These are phyloP conservation scores for Fagopyrum esculentum DNA, from an alignment of 148 eudicot genomes.

Conservation along the genomic window DNA sequence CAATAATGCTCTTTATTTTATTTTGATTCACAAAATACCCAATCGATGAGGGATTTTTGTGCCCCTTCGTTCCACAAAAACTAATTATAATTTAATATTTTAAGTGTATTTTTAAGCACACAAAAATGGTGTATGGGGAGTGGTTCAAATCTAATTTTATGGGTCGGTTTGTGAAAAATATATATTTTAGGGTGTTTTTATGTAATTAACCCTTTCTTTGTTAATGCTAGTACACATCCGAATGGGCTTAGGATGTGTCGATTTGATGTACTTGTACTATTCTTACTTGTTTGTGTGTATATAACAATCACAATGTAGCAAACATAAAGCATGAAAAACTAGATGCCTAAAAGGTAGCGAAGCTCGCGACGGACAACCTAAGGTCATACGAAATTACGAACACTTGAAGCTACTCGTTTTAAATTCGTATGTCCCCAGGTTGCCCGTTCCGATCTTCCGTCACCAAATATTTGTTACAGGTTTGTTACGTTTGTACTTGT, in stretches of 20 bases:
- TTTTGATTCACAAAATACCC: no score
- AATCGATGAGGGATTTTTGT: no score
- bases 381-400: background rate
- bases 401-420: background rate
- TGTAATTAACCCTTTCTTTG: background rate
- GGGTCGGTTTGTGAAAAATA: no score
- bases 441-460: slow-evolving; percentile 54
- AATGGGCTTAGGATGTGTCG: background rate
- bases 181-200: no score
- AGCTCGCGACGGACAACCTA: slow-evolving; percentile 29
- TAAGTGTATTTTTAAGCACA: no score
- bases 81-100: no score
- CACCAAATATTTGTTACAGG: slow-evolving; percentile 10
- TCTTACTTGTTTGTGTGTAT: background rate
- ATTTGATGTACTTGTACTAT: background rate
- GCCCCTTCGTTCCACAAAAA: no score
- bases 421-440: slow-evolving; percentile 70
- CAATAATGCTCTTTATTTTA: no score
- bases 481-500: no score
- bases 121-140: no score
- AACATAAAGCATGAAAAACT: background rate
- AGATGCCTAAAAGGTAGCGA: slow-evolving; percentile 14
- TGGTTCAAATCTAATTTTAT: no score
- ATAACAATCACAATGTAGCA: background rate
- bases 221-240: background rate